phyloP scores from a whole-genome alignment of 352 stramenopile genomes.

The Pythium phragmiticola region DNA sequence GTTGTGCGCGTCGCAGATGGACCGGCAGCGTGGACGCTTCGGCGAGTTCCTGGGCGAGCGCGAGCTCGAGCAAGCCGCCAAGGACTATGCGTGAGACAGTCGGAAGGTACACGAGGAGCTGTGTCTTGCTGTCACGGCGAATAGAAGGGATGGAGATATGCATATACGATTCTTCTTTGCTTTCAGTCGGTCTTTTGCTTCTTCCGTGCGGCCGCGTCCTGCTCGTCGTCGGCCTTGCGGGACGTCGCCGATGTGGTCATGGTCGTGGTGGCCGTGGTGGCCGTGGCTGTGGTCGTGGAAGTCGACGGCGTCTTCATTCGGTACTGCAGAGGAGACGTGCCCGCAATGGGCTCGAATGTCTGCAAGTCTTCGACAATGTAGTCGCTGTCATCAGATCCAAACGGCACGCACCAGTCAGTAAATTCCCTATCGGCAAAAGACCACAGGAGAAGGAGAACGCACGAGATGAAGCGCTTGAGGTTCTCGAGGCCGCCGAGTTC shows the following conservation, averaged over 20 bases:
- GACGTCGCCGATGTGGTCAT: not conserved
- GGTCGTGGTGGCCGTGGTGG: not conserved
- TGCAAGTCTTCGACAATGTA: constrained; percentile 39
- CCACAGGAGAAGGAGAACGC: constrained; percentile 11
- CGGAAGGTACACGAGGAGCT: too few relatives aligned
- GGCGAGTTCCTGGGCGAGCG: constrained; percentile 17
- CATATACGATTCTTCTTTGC: not conserved
- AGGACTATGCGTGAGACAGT: constrained; percentile 18
- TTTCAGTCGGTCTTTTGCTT: constrained; percentile 27
- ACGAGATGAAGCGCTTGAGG: constrained; percentile 66
- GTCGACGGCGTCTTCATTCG: constrained; percentile 20
- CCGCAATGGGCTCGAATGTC: constrained; percentile 31
- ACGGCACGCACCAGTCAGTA: not conserved
- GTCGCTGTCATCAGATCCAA: constrained; percentile 15
- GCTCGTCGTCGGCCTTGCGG: not conserved
- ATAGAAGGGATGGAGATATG: too few relatives aligned
- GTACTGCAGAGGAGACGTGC: constrained; percentile 29
- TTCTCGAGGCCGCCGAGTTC: constrained; percentile 77
- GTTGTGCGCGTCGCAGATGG: constrained; percentile 40
- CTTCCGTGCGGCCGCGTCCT: constrained; percentile 20
- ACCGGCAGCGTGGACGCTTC: constrained; percentile 37
- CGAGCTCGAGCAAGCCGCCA: constrained; percentile 13
- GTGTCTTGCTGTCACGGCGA: too few relatives aligned
- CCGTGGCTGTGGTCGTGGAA: not conserved
- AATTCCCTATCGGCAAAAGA: not conserved